These are phyloP conservation scores for Capsicum chinense DNA, from an alignment of 257 asterid species.

Conservation along the genomic window DNA sequence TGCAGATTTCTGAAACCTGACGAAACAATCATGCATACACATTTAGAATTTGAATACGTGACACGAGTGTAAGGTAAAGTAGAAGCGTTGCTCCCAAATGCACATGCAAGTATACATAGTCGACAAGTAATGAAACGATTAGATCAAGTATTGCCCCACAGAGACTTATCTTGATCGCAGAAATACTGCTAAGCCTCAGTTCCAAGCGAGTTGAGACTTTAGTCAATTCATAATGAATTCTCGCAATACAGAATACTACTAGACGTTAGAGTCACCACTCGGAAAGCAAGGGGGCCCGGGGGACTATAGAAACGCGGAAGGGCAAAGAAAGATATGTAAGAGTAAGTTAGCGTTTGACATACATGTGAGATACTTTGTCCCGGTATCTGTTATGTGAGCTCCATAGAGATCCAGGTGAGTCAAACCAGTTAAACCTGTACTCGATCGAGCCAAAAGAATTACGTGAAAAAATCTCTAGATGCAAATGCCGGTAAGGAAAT, in stretches of 20 bases:
- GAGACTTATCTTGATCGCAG: not conserved
- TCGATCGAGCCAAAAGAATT: not conserved
- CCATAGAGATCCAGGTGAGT: slow-evolving; percentile 32
- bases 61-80: not conserved
- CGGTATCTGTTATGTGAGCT: slow-evolving; percentile 30
- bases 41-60: not conserved
- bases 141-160: not conserved
- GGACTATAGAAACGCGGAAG: not conserved
- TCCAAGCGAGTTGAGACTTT: not conserved
- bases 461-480: not conserved
- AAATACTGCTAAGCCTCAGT: not conserved
- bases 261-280: no score
- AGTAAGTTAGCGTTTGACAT: not conserved
- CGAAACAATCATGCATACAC: not conserved
- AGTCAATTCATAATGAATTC: not conserved
- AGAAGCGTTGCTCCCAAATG: no score
- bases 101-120: not conserved
- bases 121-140: not conserved
- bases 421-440: slow-evolving; percentile 24
- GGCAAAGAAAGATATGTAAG: not conserved
- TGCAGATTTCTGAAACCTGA: slow-evolving; percentile 28
- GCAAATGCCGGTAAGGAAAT: not conserved
- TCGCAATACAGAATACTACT: not conserved
- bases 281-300: not conserved
- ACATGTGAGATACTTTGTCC: slow-evolving; percentile 28